Evolutionary conservation across 129 eudicot genomes (phyloP), one percentile per base, ranked within the genome.

Genomic region (Saposhnikovia divaricata): DNA sequence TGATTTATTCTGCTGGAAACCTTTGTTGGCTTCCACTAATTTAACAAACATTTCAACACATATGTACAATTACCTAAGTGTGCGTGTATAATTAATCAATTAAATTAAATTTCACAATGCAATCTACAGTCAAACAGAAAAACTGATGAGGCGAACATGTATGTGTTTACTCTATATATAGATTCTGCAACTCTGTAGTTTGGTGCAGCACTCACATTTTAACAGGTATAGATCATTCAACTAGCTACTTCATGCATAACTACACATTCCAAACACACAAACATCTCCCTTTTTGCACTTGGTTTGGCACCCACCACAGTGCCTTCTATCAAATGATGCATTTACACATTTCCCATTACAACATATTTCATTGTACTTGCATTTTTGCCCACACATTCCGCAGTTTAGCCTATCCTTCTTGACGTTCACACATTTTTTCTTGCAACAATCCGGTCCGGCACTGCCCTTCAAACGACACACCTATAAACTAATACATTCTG

Each of bases 181-280:
- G 23, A 51, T 4, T 51, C 21, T 15, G 40, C 25, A 66, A 7
- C 69, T 55, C 28, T 55, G 31, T n/a, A 59, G n/a, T 51, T 59
- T 23, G 28, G 4, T 23, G 66, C 66, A 59, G 0, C 66, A 59
- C 18, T 55, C 11, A 55, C 65, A 6, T 21, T 21, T 21, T 21
- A 18, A 19, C 28, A 2, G 18, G 1, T n/a, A 25, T 5, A 61
- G 1, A 27, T 66, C 13, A 66, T 69, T 44, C 37, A 69, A 28
- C 21, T 1, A 19, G 13, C 48, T 1, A 40, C 3, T 9, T 72
- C 68, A 83, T 68, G 89, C 89, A 76, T 87, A 87, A 80, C 59
- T 84, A 77, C 89, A 86, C 89, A 87, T 78, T 37, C 87, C 87
- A 50, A 53, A 84, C 31, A 71, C 89, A 81, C 89, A 87, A 45